Conservation (phyloP, 352 stramenopile species). For the Phytophthora brassicae region DNA sequence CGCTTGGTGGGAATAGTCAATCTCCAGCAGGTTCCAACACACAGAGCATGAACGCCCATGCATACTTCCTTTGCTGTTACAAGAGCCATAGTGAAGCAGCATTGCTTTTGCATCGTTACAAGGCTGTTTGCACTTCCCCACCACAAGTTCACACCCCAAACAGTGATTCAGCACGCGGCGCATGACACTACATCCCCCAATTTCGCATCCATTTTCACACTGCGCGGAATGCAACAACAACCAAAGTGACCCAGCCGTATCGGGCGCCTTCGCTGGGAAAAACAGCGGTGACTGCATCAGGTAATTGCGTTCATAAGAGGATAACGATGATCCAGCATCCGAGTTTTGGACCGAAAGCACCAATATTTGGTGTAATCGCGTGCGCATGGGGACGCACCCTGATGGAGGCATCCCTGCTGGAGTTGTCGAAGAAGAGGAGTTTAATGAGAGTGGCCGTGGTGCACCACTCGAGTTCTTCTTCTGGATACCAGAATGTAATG, state of each 20-base stretch:
- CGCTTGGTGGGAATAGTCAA: constrained; percentile 67
- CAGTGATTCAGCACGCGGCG: constrained; percentile 69
- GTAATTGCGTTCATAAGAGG: constrained; percentile 50
- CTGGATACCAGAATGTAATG: constrained; percentile 22
- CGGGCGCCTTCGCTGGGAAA: constrained; percentile 42
- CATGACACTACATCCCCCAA: constrained; percentile 70
- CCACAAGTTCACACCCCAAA: constrained; percentile 49
- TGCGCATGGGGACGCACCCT: constrained; percentile 39
- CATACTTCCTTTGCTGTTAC: constrained; percentile 44
- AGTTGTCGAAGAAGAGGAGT: constrained; percentile 26
- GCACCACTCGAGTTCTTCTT: constrained; percentile 25
- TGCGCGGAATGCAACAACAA: constrained; percentile 57
- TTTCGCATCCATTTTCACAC: constrained; percentile 51
- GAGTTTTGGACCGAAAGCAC: constrained; percentile 48
- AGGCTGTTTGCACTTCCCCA: constrained; percentile 65
- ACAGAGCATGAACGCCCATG: constrained; percentile 49
- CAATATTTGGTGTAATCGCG: constrained; percentile 44
- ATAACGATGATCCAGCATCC: constrained; percentile 45
- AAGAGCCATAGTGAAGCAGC: constrained; percentile 69
- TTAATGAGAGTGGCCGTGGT: constrained; percentile 33
- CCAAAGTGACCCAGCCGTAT: constrained; percentile 74
- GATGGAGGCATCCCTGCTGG: constrained; percentile 29
- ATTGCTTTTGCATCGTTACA: constrained; percentile 83
- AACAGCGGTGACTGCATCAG: constrained; percentile 64
- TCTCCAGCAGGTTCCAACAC: constrained; percentile 67